These are phyloP conservation scores for Coemansia sp. DNA, from an alignment of 192 early-diverging fungal species.

Conservation along the genomic window DNA sequence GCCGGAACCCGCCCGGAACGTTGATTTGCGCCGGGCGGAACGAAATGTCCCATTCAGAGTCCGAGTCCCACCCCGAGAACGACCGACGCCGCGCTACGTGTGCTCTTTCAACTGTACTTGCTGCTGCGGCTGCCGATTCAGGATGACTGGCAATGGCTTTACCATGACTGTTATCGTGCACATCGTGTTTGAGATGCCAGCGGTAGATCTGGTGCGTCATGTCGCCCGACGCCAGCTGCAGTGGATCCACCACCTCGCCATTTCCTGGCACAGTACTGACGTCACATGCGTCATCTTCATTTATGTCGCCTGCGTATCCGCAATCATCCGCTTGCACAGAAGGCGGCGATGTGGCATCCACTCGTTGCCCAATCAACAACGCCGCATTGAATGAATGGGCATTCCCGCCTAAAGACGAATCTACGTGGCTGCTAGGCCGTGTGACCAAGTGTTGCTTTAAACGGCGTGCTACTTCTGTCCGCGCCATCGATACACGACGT, in stretches of 20 bases:
- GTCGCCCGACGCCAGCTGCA: slow-evolving; percentile 69
- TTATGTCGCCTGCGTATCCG: slow-evolving; percentile 44
- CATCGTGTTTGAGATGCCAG: slow-evolving; percentile 71
- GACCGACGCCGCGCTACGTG: slow-evolving; percentile 47
- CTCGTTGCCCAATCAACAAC: too few species aligned
- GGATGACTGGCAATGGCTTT: slow-evolving; percentile 2
- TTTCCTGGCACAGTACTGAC: slow-evolving; percentile 11
- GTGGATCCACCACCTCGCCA: slow-evolving; percentile 38
- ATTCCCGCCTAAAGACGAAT: neutral
- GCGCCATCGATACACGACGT: slow-evolving; percentile 19
- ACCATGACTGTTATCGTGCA: slow-evolving; percentile 1
- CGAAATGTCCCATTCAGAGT: slow-evolving; percentile 43
- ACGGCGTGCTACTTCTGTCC: slow-evolving; percentile 61
- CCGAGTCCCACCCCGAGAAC: slow-evolving; percentile 52
- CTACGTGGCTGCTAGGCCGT: slow-evolving; percentile 37
- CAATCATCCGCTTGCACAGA: slow-evolving; percentile 23
- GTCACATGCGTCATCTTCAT: slow-evolving; percentile 35
- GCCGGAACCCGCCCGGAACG: slow-evolving; percentile 88
- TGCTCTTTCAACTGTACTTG: slow-evolving; percentile 43
- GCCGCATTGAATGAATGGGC: slow-evolving; percentile 3
- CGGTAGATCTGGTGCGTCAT: slow-evolving; percentile 90
- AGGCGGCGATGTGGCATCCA: neutral
- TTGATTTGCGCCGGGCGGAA: slow-evolving; percentile 50
- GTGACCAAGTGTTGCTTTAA: slow-evolving; percentile 72
- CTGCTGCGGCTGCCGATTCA: slow-evolving; percentile 19